Percentiles rank a stretch among this genome's conserved stretches.
phyloP scores from a whole-genome alignment of 164 flowering plant species.

The Magnolia kwangsiensis region DNA sequence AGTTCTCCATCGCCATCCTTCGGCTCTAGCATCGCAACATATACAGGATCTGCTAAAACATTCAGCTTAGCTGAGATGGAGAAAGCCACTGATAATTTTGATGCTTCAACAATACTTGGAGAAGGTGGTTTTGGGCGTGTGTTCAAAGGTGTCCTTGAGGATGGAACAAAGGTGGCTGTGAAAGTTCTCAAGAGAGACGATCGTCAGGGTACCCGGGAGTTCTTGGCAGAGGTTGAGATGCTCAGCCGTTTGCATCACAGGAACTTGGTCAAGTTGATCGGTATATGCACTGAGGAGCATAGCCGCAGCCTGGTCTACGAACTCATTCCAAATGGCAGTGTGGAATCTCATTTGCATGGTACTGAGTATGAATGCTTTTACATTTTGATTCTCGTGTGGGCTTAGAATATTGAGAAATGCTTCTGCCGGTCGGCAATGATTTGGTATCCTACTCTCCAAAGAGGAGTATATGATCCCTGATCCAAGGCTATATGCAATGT shows the following conservation, averaged over 20 bases:
- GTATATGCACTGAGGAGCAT: conserved; percentile 78
- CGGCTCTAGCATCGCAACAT: conserved; percentile 67
- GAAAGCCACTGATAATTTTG: conserved; percentile 70
- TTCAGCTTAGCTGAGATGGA: conserved; percentile 64
- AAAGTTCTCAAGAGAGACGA: conserved; percentile 87
- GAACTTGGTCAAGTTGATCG: conserved; percentile 91
- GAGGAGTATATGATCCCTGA: neutral
- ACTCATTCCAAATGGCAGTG: conserved; percentile 91
- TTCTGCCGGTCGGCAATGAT: neutral
- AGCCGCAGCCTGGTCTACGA: conserved; percentile 81
- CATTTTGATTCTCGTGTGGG: neutral
- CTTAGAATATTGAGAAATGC: neutral
- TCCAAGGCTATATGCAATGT: neutral
- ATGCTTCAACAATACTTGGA: conserved; percentile 62
- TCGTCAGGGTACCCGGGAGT: conserved; percentile 84
- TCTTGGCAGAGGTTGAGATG: conserved; percentile 97
- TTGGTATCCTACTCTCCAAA: neutral
- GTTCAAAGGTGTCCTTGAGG: conserved; percentile 78
- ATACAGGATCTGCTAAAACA: conserved; percentile 75
- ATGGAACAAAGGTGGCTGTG: conserved; percentile 76
- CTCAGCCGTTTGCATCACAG: conserved; percentile 94
- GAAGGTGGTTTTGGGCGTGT: conserved; percentile 99
- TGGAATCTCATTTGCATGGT: conserved; percentile 97
- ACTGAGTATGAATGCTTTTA: neutral
- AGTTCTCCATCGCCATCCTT: conserved; percentile 68